Conservation (phyloP, 129 eudicot genomes). For the Cynara cardunculus region DNA sequence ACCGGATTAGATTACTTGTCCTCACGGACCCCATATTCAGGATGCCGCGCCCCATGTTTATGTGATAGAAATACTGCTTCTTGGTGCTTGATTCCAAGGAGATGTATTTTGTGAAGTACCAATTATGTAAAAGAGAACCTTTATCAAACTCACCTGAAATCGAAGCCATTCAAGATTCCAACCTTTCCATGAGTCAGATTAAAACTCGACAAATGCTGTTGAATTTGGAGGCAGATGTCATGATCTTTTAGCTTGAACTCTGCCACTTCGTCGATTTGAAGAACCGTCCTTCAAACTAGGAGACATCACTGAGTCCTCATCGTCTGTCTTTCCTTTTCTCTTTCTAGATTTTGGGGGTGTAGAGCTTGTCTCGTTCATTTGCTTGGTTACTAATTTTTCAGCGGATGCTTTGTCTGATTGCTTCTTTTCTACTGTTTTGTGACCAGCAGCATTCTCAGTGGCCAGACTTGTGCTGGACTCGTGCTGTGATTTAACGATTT, state of each 20-base stretch:
- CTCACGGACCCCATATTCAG: not conserved
- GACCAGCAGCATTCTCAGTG: not conserved
- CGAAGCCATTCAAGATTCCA: not conserved
- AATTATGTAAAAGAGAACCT: not conserved
- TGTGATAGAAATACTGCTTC: not conserved
- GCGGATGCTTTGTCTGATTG: not conserved
- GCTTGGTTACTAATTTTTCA: not conserved
- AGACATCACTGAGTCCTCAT: constrained; percentile 7
- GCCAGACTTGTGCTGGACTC: constrained; percentile 13
- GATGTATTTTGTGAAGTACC: not conserved
- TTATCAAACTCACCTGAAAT: constrained; percentile 17
- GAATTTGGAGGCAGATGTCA: constrained; percentile 10
- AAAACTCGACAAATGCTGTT: constrained; percentile 6
- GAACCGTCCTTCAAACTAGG: constrained; percentile 24
- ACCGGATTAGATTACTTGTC: not conserved
- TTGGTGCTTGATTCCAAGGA: not conserved
- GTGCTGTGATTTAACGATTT: constrained; percentile 11
- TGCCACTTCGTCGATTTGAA: constrained; percentile 37
- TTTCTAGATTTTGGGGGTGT: constrained; percentile 21
- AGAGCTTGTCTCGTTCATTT: constrained; percentile 16
- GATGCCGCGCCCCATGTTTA: not conserved
- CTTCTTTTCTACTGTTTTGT: not conserved
- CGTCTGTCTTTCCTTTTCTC: constrained; percentile 25
- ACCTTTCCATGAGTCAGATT: not conserved
- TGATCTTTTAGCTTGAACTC: constrained; percentile 35